These are phyloP conservation scores for Ogataea methylovora DNA, from an alignment of 805 yeast species.

Conservation along the genomic window DNA sequence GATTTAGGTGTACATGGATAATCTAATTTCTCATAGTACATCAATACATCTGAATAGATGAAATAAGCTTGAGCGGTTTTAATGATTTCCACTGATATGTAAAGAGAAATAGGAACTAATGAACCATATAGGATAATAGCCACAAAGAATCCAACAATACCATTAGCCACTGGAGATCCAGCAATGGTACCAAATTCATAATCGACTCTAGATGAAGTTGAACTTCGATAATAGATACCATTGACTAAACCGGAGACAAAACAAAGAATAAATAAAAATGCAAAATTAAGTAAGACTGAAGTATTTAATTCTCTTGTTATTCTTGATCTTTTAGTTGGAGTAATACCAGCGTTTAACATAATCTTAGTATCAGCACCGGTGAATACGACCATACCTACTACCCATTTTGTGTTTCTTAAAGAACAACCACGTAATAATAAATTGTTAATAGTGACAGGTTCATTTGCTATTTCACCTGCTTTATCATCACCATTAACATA, in stretches of 20 bases:
- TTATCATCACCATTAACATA: constrained; percentile 23
- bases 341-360: constrained; percentile 69
- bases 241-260: constrained; percentile 63
- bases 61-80: constrained; percentile 72
- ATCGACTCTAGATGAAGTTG: constrained; percentile 36
- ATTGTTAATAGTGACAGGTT: constrained; percentile 56
- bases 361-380: constrained; percentile 74
- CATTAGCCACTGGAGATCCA: constrained; percentile 51
- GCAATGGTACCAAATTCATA: constrained; percentile 61
- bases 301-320: constrained; percentile 60
- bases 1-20: constrained; percentile 76
- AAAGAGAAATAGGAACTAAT: constrained; percentile 73
- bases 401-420: constrained; percentile 72
- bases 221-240: constrained; percentile 49
- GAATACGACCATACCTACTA: constrained; percentile 62
- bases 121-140: constrained; percentile 68
- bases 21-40: constrained; percentile 64
- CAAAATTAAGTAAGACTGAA: constrained; percentile 58
- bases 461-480: constrained; percentile 30
- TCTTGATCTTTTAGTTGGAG: constrained; percentile 66
- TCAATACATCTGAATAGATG: constrained; percentile 59
- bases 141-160: constrained; percentile 63
- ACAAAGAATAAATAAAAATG: constrained; percentile 54
- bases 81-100: constrained; percentile 72
- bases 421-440: constrained; percentile 66